phyloP scores from a whole-genome alignment of 2,329 filamentous ascomycete species.

The Kalaharituber pfeilii region DNA sequence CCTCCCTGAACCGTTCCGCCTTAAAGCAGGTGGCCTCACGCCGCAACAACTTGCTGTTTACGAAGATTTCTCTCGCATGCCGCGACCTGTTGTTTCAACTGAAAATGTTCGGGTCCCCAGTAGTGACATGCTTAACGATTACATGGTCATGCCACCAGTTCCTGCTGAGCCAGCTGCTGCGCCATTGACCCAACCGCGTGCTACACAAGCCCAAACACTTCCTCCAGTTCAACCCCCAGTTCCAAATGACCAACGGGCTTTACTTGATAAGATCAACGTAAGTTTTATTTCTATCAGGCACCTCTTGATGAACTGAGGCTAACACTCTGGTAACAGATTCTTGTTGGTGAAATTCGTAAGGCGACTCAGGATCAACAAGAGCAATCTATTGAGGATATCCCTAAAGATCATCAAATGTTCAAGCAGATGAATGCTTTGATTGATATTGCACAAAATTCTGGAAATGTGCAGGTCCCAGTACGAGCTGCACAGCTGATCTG shows the following conservation, averaged over 20 bases:
- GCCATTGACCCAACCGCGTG: not conserved
- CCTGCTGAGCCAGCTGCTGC: not conserved
- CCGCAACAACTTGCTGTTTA: conserved; percentile 89
- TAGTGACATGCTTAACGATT: not conserved
- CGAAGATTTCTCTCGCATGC: conserved; percentile 82
- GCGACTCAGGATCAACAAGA: not conserved
- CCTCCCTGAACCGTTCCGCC: conserved; percentile 83
- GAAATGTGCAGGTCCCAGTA: conserved; percentile 29
- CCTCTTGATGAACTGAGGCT: not conserved
- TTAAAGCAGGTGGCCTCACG: conserved; percentile 68
- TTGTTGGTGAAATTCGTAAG: not conserved
- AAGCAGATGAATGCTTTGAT: conserved; percentile 1
- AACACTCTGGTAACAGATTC: not conserved
- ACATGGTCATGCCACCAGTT: not conserved
- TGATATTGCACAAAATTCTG: not conserved
- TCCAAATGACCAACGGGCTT: not conserved
- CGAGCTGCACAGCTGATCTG: conserved; percentile 40
- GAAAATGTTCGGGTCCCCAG: not conserved
- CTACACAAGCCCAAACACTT: not conserved
- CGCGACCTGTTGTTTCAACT: conserved; percentile 31
- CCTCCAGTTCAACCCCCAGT: not conserved
- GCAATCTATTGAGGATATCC: not conserved
- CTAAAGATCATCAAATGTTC: not conserved
- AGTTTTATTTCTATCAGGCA: too few species aligned
- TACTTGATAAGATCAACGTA: conserved; percentile 1